Evolutionary conservation across 2,329 filamentous ascomycete genomes (phyloP), one percentile per base, ranked within the genome.

Genomic region (Penicillium sp.): DNA sequence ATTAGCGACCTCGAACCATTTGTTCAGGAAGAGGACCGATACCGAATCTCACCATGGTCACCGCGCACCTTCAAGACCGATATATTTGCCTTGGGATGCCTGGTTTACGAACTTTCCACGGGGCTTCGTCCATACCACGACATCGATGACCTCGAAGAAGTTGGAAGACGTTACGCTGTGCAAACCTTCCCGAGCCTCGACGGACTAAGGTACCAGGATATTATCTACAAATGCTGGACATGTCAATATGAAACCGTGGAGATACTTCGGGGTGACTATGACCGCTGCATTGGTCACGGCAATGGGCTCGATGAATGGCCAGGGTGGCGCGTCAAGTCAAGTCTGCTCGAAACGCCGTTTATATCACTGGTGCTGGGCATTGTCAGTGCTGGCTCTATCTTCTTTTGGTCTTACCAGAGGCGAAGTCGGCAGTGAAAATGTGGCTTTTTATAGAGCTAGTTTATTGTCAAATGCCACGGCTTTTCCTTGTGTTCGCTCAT

Each of bases 191-290:
- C 35, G 15, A 20, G 14, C 25, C 14, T 30, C 21, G 18, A 21
- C 7, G 35, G 35, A 11, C n/a, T 27, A 21, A 10, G 11, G 7
- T 37, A 29, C 16, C 15, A 18, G 13, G 6, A 20, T 6, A 20
- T 37, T 13, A 37, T 37, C n/a, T 15, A 37, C 11, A 37, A 30
- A 15, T 37, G 35, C 35, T 37, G 35, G 35, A 37, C 35, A 13
- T 37, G 19, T 7, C 35, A 37, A 15, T 37, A 37, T 25, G 10
- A 9, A 14, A 15, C 23, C 18, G 18, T 20, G 8, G 26, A 14
- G 15, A 31, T 17, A 7, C 8, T 29, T 29, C 13, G 13, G 15
- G n/a, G 25, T 20, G 21, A 27, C 7, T 23, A n/a, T n/a, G n/a
- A 35, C n/a, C 10, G 6, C 13, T 25, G 20, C 13, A 11, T 31